phyloP scores from a whole-genome alignment of 2,329 filamentous ascomycete species.

The Alternaria sp. region DNA sequence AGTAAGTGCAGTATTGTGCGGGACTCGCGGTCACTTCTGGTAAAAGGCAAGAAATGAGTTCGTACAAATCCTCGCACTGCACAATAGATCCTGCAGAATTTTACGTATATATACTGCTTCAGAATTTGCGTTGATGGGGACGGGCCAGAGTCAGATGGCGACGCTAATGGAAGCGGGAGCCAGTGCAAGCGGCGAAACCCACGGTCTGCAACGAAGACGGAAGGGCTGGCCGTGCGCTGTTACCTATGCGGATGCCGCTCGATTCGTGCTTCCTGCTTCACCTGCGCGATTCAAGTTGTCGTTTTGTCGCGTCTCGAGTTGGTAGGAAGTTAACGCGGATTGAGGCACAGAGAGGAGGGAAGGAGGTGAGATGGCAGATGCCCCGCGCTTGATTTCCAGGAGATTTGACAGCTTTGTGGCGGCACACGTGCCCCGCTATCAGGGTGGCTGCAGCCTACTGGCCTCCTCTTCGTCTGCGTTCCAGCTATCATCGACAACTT shows the following conservation, averaged over 20 bases:
- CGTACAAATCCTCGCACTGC: conserved; percentile 75
- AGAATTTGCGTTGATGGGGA: neutral
- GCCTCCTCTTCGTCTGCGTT: conserved; percentile 8
- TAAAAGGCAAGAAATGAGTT: conserved; percentile 83
- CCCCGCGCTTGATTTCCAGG: conserved; percentile 4
- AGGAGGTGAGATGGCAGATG: conserved; percentile 4
- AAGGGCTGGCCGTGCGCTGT: conserved; percentile 18
- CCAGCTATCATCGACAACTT: neutral
- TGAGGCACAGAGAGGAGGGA: neutral
- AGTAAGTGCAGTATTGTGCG: conserved; percentile 65
- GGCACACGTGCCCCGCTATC: conserved; percentile 18
- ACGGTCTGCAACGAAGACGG: conserved; percentile 2
- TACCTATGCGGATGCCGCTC: conserved; percentile 10
- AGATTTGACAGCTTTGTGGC: conserved; percentile 1
- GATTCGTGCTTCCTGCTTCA: conserved; percentile 7
- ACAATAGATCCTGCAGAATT: conserved; percentile 37
- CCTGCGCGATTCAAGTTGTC: neutral
- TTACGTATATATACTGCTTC: conserved; percentile 1
- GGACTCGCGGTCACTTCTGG: conserved; percentile 78
- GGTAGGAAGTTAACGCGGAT: neutral
- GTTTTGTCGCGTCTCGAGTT: neutral
- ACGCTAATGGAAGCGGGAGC: neutral
- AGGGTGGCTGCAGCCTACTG: neutral
- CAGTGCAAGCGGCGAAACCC: conserved; percentile 3
- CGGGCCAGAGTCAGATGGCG: neutral